Evolutionary conservation across 148 eudicot species (phyloP).

Genomic region (Amaranthus hypochondriacus): DNA sequence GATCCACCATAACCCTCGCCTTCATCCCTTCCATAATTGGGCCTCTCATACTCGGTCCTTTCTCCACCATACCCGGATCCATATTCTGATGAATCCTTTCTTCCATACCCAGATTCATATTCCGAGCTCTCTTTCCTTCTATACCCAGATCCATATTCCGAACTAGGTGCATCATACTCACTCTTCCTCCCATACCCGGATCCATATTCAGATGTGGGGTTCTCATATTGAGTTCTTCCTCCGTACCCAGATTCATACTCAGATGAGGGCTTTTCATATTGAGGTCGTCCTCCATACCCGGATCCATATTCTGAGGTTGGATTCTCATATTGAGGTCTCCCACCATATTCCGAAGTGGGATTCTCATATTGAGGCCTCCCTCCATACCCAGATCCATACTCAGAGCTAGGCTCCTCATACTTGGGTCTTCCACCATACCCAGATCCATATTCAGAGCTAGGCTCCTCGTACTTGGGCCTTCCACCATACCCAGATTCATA

Average conservation of each 20-base stretch:
- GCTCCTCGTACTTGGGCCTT: constrained; percentile 6
- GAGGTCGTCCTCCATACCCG: constrained; percentile 29
- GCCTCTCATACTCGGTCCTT: constrained; percentile 21
- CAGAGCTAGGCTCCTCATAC: constrained; percentile 9
- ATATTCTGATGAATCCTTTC: constrained; percentile 23
- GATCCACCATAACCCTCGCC: constrained; percentile 29
- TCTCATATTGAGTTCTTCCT: constrained; percentile 25
- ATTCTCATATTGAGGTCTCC: constrained; percentile 22
- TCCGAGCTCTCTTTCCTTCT: constrained; percentile 23
- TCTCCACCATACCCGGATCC: constrained; percentile 43
- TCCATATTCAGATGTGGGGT: constrained; percentile 26
- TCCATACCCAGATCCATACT: constrained; percentile 29
- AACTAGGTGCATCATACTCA: constrained; percentile 13
- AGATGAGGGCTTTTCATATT: constrained; percentile 6
- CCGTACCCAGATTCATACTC: constrained; percentile 42
- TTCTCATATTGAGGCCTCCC: constrained; percentile 22
- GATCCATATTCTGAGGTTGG: constrained; percentile 18
- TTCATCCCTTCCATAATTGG: constrained; percentile 30
- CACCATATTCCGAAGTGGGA: constrained; percentile 21
- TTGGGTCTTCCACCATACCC: constrained; percentile 28
- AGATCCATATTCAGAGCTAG: constrained; percentile 9
- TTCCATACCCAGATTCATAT: constrained; percentile 31
- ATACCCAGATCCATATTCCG: constrained; percentile 35
- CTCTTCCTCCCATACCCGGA: constrained; percentile 32
- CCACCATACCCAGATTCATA: constrained; percentile 29